Percentiles rank a stretch among this genome's conserved stretches.
These are phyloP conservation scores for Aspergillus latus DNA, from an alignment of 2,329 filamentous ascomycete genomes.

Conservation along the genomic window DNA sequence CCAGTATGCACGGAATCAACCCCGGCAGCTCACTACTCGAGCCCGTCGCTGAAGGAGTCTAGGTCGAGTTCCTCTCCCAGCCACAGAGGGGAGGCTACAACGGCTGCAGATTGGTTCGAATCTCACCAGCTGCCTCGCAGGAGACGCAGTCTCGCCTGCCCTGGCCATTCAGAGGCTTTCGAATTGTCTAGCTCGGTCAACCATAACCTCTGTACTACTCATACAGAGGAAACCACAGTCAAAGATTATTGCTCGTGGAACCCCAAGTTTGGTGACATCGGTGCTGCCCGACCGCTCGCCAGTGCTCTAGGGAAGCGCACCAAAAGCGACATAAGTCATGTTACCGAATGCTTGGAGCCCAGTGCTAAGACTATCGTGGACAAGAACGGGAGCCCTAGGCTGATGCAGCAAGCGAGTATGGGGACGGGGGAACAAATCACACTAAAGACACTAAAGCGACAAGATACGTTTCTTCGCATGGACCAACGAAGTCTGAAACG, in stretches of 20 bases:
- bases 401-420: slow-evolving; percentile 1
- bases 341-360: neutral
- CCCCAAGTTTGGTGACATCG: neutral
- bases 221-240: neutral
- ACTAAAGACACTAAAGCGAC: neutral
- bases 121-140: neutral
- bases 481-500: neutral
- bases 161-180: neutral
- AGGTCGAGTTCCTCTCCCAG: neutral
- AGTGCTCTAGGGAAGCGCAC: neutral
- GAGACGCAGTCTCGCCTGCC: neutral
- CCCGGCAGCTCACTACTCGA: neutral
- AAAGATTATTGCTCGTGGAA: neutral
- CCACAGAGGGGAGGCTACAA: neutral
- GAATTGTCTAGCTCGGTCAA: neutral
- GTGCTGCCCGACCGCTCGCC: neutral
- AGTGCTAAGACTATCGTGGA: slow-evolving; percentile 32
- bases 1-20: neutral
- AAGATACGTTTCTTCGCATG: neutral
- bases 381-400: slow-evolving; percentile 38
- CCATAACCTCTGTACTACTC: neutral
- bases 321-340: neutral
- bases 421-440: neutral
- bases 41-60: neutral
- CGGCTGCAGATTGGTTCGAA: neutral